Base-by-base conservation (phyloP, 1,284 basidiomycete genomes). In the Cutaneotrichosporon sp. region DNA sequence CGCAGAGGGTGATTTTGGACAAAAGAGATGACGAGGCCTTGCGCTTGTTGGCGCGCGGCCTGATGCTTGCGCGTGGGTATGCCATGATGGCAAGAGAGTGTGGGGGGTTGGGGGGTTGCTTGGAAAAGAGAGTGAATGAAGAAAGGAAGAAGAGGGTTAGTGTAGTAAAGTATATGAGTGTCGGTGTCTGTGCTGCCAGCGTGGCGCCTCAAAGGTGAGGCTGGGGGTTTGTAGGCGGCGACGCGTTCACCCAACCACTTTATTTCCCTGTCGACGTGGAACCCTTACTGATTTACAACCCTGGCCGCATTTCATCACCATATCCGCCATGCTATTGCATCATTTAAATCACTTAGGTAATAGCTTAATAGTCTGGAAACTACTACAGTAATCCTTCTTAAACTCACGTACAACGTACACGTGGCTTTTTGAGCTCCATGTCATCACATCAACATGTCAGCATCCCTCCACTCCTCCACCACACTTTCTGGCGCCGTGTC, bases 1-100 rank as follows among this genome's bases (percentile, higher is more conserved):
- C 75, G 65, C 78, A 66, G 63, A 81, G 66, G 53, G 77, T 72
- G 69, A 82, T 64, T 57, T 77, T 79, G 11, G 72, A 73, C 63
- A 75, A 63, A 61, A 78, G 56, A 30, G 74, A 72, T 11, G 64
- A 22, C 30, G 57, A 56, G 22, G 56, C 60, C 32, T 40, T 34
- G 34, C 60, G 64, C 65, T 59, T 58, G 46, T 22, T 26, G 21
- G 49, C 42, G 58, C 58, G 47, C 38, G 65, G 65, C 62, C 65
- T 58, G 51, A 61, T 66, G 32, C 62, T 59, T 56, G 65, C 65
- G 38, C 65, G 65, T 36, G 62, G 59, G 60, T 63, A 63, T 40
- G 65, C 65, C 65, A 66, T 66, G 51, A 26, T 63, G 61, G 51
- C 26, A 26, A 18, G 34, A 34, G 40, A 40, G 52, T 21, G n/a